Percentiles rank a stretch among this genome's conserved stretches.
Conservation (phyloP, 805 yeast species). For the Spathaspora sp. region DNA sequence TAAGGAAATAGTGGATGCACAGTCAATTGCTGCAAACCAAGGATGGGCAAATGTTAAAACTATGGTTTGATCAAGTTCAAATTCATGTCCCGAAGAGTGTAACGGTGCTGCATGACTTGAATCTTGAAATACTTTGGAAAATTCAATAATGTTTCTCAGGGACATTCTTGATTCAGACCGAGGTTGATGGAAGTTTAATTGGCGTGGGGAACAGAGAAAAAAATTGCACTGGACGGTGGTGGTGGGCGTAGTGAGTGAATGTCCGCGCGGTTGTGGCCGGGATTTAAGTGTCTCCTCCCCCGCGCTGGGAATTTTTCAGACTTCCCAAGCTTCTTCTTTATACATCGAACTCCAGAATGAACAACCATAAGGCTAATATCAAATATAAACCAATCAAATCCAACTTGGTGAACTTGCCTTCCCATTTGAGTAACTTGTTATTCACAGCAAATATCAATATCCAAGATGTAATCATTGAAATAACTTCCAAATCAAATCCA, state of each 20-base stretch:
- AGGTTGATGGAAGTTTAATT: not conserved
- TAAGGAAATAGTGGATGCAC: not conserved
- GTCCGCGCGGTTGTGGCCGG: not conserved
- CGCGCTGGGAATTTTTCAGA: not conserved
- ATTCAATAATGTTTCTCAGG: not conserved
- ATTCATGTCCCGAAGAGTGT: not conserved
- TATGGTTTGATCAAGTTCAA: not conserved
- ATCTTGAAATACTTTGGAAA: not conserved
- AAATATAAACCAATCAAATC: conserved; percentile 35
- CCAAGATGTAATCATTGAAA: conserved; percentile 56
- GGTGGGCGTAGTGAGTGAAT: too few species aligned
- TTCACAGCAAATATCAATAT: conserved; percentile 51
- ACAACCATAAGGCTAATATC: conserved; percentile 28
- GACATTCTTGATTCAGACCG: not conserved
- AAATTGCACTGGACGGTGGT: too few species aligned
- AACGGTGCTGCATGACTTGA: not conserved
- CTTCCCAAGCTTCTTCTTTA: not conserved
- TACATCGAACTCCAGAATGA: conserved; percentile 23
- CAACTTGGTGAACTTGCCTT: conserved; percentile 55
- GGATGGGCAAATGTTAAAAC: not conserved
- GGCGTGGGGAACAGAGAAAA: too few species aligned
- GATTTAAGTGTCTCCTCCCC: not conserved
- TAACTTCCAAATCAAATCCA: conserved; percentile 20
- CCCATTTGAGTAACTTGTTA: conserved; percentile 40
- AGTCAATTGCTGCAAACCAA: not conserved